Evolutionary conservation across 805 yeast species (phyloP).

Genomic region (Candida endomychidarum): DNA sequence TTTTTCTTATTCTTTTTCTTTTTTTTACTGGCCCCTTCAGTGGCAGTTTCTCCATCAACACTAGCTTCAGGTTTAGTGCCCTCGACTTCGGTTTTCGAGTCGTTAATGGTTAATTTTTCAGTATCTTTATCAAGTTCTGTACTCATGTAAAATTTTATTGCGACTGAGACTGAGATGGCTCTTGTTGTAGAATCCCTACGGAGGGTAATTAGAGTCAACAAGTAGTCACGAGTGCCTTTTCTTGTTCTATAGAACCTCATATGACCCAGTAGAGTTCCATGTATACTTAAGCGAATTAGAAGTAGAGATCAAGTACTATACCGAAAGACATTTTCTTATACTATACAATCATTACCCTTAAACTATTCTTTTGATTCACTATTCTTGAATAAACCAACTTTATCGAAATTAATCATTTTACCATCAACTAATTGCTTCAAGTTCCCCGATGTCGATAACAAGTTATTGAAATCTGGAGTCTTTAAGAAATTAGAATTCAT

Average conservation of each 20-base stretch:
- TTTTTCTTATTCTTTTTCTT: constrained; percentile 52
- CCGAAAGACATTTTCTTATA: neutral
- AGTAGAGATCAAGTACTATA: no score
- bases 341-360: constrained; percentile 5
- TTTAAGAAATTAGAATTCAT: constrained; percentile 26
- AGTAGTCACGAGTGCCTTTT: no score
- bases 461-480: constrained; percentile 43
- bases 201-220: no score
- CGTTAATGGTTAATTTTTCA: constrained; percentile 3
- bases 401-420: constrained; percentile 44
- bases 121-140: constrained; percentile 1
- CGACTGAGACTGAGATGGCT: no score
- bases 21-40: constrained; percentile 21
- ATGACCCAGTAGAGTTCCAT: no score
- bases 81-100: no score
- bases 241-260: no score
- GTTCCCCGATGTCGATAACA: constrained; percentile 17
- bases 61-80: constrained; percentile 1
- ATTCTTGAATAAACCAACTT: constrained; percentile 27
- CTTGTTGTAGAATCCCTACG: no score
- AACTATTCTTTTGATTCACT: constrained; percentile 10
- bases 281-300: no score
- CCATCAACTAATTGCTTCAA: constrained; percentile 35
- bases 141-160: neutral
- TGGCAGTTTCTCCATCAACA: neutral